Evolutionary conservation across 371 early-diverging fungal genomes (phyloP).

Genomic region (Mucor velutinosus): DNA sequence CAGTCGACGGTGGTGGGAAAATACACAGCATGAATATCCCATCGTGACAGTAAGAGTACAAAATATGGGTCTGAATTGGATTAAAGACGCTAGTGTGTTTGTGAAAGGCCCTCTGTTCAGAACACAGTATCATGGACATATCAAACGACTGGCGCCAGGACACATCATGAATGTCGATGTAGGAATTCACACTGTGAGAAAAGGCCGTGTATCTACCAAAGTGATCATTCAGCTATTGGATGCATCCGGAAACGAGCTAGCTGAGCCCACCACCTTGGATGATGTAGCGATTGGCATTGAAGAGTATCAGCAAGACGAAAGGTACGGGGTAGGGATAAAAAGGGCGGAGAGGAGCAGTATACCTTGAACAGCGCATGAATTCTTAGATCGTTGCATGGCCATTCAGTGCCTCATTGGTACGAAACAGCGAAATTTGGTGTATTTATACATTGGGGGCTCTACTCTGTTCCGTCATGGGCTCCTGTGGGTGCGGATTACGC

Average conservation of each 20-base stretch:
- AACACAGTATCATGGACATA: conserved; percentile 10
- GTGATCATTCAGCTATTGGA: neutral
- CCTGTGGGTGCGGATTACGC: conserved; percentile 34
- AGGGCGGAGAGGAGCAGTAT: neutral
- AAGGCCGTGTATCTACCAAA: neutral
- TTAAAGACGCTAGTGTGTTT: conserved; percentile 7
- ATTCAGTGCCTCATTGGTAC: conserved; percentile 34
- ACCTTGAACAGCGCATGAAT: neutral
- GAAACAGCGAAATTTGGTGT: conserved; percentile 39
- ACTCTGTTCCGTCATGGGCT: conserved; percentile 41
- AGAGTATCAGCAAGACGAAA: neutral
- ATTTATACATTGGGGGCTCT: conserved; percentile 45
- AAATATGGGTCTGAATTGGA: conserved; percentile 19
- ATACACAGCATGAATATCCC: conserved; percentile 1
- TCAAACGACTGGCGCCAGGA: conserved; percentile 18
- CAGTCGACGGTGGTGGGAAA: conserved; percentile 4
- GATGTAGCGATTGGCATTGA: conserved; percentile 2
- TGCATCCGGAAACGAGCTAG: neutral
- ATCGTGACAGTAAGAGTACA: conserved; percentile 18
- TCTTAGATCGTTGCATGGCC: conserved; percentile 11
- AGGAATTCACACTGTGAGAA: conserved; percentile 1
- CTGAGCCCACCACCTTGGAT: neutral
- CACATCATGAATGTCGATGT: conserved; percentile 13
- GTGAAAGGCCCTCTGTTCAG: conserved; percentile 10
- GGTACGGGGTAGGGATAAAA: neutral